phyloP scores from a whole-genome alignment of 2,329 filamentous ascomycete species.

The Daldinia eschscholtzii region DNA sequence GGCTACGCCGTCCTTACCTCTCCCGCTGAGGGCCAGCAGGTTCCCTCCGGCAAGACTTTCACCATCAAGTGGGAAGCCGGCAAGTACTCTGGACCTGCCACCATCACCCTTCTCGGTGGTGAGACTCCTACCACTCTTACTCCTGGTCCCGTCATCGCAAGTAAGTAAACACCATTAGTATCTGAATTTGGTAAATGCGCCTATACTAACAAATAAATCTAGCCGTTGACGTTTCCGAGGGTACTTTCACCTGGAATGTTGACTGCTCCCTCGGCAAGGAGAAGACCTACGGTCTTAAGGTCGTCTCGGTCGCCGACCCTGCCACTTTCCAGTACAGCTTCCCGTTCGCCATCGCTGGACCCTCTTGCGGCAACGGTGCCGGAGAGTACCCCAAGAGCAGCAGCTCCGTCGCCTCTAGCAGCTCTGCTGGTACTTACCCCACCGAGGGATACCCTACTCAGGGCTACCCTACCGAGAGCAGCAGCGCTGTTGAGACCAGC shows the following conservation, averaged over 20 bases:
- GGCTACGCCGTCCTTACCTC: slow-evolving; percentile 68
- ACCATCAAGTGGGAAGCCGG: slow-evolving; percentile 64
- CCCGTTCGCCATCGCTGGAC: slow-evolving; percentile 67
- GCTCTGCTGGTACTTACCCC: slow-evolving; percentile 4
- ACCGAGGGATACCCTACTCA: slow-evolving; percentile 15
- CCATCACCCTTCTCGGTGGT: slow-evolving; percentile 69
- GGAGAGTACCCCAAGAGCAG: slow-evolving; percentile 20
- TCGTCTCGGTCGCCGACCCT: slow-evolving; percentile 63
- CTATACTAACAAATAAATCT: slow-evolving; percentile 34
- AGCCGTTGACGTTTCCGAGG: slow-evolving; percentile 63
- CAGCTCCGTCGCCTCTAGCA: slow-evolving; percentile 6
- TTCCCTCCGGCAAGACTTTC: slow-evolving; percentile 64
- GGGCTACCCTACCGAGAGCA: slow-evolving; percentile 25
- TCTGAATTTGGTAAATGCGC: slow-evolving; percentile 10
- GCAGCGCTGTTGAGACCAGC: slow-evolving; percentile 1
- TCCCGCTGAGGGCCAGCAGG: slow-evolving; percentile 59
- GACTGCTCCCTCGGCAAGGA: slow-evolving; percentile 59
- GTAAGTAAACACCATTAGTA: slow-evolving; percentile 58
- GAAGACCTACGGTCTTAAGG: slow-evolving; percentile 69
- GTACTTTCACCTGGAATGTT: slow-evolving; percentile 65
- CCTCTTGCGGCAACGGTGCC: slow-evolving; percentile 38
- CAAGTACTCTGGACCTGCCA: slow-evolving; percentile 60
- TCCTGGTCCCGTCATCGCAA: slow-evolving; percentile 58
- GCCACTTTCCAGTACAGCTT: slow-evolving; percentile 71
- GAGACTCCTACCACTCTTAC: slow-evolving; percentile 58